Conservation (phyloP, 2,329 filamentous ascomycete species). For the Sclerotinia subarctica region DNA sequence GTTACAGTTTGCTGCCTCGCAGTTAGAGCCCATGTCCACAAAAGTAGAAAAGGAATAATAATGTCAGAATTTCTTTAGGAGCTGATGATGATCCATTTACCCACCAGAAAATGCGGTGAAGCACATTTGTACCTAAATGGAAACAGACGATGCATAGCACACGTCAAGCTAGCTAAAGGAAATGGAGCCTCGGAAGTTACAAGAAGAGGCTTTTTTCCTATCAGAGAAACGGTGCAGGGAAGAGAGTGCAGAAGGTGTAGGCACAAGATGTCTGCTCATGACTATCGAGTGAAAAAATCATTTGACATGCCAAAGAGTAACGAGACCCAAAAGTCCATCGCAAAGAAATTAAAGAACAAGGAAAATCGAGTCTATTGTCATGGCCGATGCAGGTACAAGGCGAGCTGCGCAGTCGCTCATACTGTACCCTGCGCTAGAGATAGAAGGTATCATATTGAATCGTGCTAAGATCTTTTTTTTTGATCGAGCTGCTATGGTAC, state of each 20-base stretch:
- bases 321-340: conserved; percentile 27
- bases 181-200: conserved; percentile 16
- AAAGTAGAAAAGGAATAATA: conserved; percentile 29
- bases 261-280: conserved; percentile 35
- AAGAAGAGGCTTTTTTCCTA: conserved; percentile 18
- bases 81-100: conserved; percentile 9
- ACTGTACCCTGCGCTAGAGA: conserved; percentile 37
- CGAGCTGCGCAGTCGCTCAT: conserved; percentile 38
- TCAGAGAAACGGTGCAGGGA: conserved; percentile 16
- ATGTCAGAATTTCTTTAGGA: conserved; percentile 22
- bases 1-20: conserved; percentile 30
- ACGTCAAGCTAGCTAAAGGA: conserved; percentile 18
- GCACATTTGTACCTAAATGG: conserved; percentile 18
- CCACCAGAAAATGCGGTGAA: not conserved
- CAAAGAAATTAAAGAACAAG: conserved; percentile 26
- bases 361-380: conserved; percentile 33
- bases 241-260: conserved; percentile 30
- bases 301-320: conserved; percentile 26
- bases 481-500: conserved; percentile 39
- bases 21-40: conserved; percentile 25
- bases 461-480: conserved; percentile 36
- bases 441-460: conserved; percentile 33
- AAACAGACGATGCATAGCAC: conserved; percentile 14
- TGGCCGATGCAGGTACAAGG: conserved; percentile 35
- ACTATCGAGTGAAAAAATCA: conserved; percentile 32